phyloP scores from a whole-genome alignment of 495 filamentous ascomycete species.

The Viridothelium virens region DNA sequence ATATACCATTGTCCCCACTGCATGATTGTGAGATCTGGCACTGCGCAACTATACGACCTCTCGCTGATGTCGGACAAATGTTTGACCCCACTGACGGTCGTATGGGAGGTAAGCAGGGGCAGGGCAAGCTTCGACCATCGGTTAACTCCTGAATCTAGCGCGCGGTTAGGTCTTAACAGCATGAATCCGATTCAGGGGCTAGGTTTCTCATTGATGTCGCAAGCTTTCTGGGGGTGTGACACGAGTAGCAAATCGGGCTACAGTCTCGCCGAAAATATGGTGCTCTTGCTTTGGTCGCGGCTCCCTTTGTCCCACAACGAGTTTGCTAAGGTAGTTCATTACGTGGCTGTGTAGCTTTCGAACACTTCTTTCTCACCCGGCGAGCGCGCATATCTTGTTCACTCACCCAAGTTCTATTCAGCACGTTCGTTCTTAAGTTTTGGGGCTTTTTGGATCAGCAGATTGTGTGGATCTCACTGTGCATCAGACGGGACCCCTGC shows the following conservation, averaged over 20 bases:
- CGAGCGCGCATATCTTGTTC: background rate
- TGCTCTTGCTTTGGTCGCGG: background rate
- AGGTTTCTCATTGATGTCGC: slow-evolving; percentile 8
- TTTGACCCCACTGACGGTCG: too few relatives aligned
- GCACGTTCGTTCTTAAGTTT: background rate
- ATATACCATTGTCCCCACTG: background rate
- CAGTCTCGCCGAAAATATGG: background rate
- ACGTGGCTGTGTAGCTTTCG: background rate
- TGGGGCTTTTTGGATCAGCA: background rate
- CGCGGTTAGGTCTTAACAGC: background rate
- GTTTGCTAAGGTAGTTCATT: background rate
- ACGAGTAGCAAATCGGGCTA: background rate
- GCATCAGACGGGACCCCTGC: slow-evolving; percentile 6
- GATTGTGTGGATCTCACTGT: background rate
- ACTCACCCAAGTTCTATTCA: background rate
- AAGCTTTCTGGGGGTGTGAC: background rate
- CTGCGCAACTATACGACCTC: background rate
- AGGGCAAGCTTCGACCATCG: too few relatives aligned
- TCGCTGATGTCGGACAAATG: too few relatives aligned
- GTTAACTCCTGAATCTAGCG: background rate
- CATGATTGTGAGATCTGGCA: background rate
- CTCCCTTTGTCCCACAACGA: background rate
- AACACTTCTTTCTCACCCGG: background rate
- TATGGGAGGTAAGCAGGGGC: too few relatives aligned
- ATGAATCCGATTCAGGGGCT: background rate